Percentiles rank a stretch among this genome's conserved stretches.
Conservation (phyloP, 768 basidiomycete species). For the Leccinum boreale region DNA sequence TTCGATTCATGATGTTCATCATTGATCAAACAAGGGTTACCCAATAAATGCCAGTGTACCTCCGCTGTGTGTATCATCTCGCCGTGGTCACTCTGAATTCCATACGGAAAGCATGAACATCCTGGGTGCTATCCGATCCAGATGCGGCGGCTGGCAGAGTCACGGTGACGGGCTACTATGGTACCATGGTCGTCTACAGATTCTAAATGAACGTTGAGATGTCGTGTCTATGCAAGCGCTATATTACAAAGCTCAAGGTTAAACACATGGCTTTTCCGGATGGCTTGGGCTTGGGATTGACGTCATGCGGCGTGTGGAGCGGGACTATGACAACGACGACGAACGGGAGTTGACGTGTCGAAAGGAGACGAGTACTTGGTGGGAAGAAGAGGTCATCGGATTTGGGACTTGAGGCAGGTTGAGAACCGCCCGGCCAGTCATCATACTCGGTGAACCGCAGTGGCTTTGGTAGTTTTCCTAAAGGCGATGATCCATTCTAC, state of each 20-base stretch:
- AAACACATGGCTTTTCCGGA: conserved; percentile 21
- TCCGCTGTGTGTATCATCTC: too few relatives aligned
- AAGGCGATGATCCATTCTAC: neutral
- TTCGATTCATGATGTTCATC: too few relatives aligned
- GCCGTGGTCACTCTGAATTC: too few relatives aligned
- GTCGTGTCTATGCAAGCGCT: neutral
- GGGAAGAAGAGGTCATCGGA: neutral
- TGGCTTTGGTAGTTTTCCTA: neutral
- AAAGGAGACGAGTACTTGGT: neutral
- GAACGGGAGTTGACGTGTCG: neutral
- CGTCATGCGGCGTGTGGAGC: neutral
- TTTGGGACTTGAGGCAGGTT: too few relatives aligned
- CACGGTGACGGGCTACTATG: neutral
- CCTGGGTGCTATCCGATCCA: neutral
- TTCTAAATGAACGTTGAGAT: neutral
- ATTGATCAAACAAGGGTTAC: too few relatives aligned
- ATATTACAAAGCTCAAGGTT: neutral
- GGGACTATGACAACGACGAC: neutral
- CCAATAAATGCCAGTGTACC: too few relatives aligned
- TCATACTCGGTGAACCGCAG: neutral
- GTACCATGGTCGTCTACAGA: neutral
- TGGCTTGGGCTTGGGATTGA: conserved; percentile 26
- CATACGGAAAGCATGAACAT: neutral
- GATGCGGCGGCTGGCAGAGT: neutral
- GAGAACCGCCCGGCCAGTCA: neutral